These are phyloP conservation scores for Citrus reticulata DNA, from an alignment of 345 rosid genomes.

Conservation along the genomic window DNA sequence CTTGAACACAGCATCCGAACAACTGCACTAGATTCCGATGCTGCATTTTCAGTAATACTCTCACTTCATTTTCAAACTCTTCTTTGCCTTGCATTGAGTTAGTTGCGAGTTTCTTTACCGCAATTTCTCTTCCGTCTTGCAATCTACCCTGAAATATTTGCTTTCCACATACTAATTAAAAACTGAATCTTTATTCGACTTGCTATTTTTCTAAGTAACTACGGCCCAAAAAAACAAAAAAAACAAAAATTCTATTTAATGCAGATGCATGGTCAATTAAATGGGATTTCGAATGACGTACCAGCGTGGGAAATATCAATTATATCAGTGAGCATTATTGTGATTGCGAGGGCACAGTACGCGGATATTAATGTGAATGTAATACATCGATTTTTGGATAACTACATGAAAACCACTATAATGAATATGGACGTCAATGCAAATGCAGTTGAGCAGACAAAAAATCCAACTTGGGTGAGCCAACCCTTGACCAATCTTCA, in stretches of 20 bases:
- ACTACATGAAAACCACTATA: background rate
- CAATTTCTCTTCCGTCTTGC: background rate
- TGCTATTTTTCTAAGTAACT: background rate
- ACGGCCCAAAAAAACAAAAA: background rate
- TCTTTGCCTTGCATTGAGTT: background rate
- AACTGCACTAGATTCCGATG: slow-evolving; percentile 12
- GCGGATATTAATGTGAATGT: background rate
- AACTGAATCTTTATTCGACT: no score
- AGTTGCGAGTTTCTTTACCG: slow-evolving; percentile 4
- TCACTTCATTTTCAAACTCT: slow-evolving; percentile 13
- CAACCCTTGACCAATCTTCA: background rate
- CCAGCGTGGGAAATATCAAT: no score
- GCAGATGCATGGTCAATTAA: background rate
- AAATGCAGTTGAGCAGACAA: background rate
- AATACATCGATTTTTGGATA: background rate
- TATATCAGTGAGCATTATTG: no score
- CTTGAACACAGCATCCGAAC: slow-evolving; percentile 7
- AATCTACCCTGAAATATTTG: slow-evolving; percentile 1
- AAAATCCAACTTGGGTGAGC: background rate
- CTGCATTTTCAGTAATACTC: background rate
- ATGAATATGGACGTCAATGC: background rate
- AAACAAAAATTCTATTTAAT: background rate
- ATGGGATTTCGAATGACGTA: background rate
- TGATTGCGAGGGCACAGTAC: no score
- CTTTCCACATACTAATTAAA: background rate